A percentile compares a stretch with the other conserved stretches of the same genome.
phyloP scores from a whole-genome alignment of 2,329 filamentous ascomycete genomes.

The Monosporascus ibericus region DNA sequence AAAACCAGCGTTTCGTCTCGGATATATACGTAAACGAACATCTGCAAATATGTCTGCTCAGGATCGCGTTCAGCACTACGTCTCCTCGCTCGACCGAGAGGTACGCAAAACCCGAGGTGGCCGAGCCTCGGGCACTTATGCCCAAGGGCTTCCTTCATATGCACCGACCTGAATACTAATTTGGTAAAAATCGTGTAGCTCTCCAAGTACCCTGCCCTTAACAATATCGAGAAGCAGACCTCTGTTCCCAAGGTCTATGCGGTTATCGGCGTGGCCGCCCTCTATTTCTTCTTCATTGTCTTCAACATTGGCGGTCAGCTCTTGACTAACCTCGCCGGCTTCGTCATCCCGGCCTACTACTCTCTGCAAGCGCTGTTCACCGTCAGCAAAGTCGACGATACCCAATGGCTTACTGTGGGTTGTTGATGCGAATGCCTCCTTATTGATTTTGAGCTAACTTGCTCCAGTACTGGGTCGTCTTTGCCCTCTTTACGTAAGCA shows the following conservation, averaged over 20 bases:
- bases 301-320: constrained; percentile 89
- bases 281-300: constrained; percentile 88
- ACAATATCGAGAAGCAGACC: constrained; percentile 81
- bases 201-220: constrained; percentile 76
- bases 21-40: constrained; percentile 5
- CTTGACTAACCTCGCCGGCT: constrained; percentile 80
- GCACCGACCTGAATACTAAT: constrained; percentile 10
- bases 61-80: constrained; percentile 69
- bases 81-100: constrained; percentile 78
- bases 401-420: constrained; percentile 70
- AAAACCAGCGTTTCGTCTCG: constrained; percentile 4
- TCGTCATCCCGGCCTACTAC: constrained; percentile 79
- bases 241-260: constrained; percentile 81
- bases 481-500: constrained; percentile 67
- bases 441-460: constrained; percentile 27
- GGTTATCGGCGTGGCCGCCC: constrained; percentile 65
- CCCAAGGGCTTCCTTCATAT: constrained; percentile 9
- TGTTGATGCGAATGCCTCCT: constrained; percentile 6
- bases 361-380: constrained; percentile 74
- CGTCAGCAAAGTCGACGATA: constrained; percentile 66
- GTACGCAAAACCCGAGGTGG: constrained; percentile 38
- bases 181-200: constrained; percentile 46
- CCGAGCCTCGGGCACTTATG: constrained; percentile 1
- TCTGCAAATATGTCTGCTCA: constrained; percentile 61
- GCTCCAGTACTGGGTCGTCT: constrained; percentile 78